Evolutionary conservation across 768 basidiomycete species (phyloP), one percentile per base, ranked within the genome.

Genomic region (Glaciozyma antarctica): DNA sequence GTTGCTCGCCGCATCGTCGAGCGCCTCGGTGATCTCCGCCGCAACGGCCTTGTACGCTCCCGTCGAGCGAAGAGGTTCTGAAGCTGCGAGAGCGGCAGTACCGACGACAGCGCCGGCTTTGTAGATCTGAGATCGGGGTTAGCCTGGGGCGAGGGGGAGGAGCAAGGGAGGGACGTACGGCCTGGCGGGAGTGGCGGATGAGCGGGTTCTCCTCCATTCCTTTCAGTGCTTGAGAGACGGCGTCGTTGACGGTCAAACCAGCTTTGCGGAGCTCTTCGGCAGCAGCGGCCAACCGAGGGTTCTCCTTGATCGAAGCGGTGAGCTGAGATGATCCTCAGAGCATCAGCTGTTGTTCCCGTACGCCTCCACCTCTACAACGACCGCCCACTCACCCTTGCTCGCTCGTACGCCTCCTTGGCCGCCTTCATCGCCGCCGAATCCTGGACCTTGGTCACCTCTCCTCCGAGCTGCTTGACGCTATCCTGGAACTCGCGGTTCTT

Each of bases 1-100:
- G 5, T 90, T 88, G 69, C 86, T 90, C 6, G 88, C 88, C 63
- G 88, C 89, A 76, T 98, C 93, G 67, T 98, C 92, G 48, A 99
- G 81, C 4, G 92, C 90, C 68, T 99, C 95, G 6, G 91, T 79
- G 19, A 99, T 79, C 2, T 89, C 89, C 53, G 94, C 90, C 0
- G 90, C 84, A 10, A 97, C 79, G 1, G 86, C 81, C 79, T 95
- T 95, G 80, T 99, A 99, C 0, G 94, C 90, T 19, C 84, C 86
- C 3, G 94, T 99, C 68, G 95, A 91, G 51, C 95, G 87, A 66
- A 99, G 88, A n/a, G 94, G 94, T 67, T 94, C 92, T 5, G 95
- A 97, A 19, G 90, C 88, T 53, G 86, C 85, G 55, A 86, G 86
- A 56, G 93, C 90, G 9, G 88, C 88, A 15, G 81, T 84, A 10